Evolutionary conservation across 1,139 yeast genomes (phyloP), one percentile per base, ranked within the genome.

Genomic region (Martiniozyma asiatica): DNA sequence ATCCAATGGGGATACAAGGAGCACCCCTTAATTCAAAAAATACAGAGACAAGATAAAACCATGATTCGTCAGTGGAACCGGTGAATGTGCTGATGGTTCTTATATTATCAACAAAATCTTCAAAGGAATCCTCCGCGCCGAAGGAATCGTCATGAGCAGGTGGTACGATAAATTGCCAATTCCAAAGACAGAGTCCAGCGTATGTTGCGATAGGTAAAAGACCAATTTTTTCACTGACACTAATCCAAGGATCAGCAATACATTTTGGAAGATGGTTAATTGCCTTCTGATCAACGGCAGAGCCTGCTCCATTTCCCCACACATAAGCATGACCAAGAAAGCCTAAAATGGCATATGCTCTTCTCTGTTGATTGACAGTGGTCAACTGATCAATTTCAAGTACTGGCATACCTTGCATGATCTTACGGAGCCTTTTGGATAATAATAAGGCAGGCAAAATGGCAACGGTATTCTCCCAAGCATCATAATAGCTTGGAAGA

Each of bases 1-100:
- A 45, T 4, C 87, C 87, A 18, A 63, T 56, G 2, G 60, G 58
- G 29, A 80, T 53, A 36, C 78, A 67, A 17, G 70, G 65, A 0
- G 92, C 85, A 21, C 95, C 94, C 38, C 69, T 72, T 43, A 73
- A 66, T 55, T 87, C 97, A 47, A 87, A 81, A 40, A 73, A 82
- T 1, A 85, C 89, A 45, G 92, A 77, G 11, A 85, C 89, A 38
- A 85, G 61, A 50, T 82, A 87, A 51, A 87, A 87, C 97, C 97
- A 87, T 41, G 82, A 70, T 53, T 87, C 97, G 52, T 87, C 96
- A 26, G 77, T 70, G 3, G 87, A 71, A 1, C 96, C 97, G 0
- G 97, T 84, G 50, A 77, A 87, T 0, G 96, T 85, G 50, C 71
- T 72, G 35, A 81, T 68, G 1, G 94, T 78, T 32, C 89, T 78